Base-by-base conservation (phyloP, 352 stramenopile species). In the Pythium biforme region DNA sequence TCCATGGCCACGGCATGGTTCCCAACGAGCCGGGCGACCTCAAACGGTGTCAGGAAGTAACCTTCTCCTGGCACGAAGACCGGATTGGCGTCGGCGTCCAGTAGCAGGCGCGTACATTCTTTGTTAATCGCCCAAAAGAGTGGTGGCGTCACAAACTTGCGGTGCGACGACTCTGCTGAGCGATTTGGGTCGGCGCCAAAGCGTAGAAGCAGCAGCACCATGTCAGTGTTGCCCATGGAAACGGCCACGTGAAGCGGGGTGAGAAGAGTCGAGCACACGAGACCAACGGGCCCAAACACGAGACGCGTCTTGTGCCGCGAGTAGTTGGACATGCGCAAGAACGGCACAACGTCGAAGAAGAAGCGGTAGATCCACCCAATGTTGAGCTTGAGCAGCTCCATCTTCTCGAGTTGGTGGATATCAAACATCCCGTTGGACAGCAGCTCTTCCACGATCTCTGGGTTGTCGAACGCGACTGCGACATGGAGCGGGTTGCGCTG, bases 401-500 rank as follows among this genome's bases (percentile, higher is more conserved):
- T 81, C 62, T 92, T 92, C 33, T 94, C 85, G 6, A 81, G 49
- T 33, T 83, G 68, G 25, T 90, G 73, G 17, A 90, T 75, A 48
- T 94, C 83, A 59, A 94, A 94, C 48, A 74, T 62, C 1, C 66
- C 73, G 39, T 79, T 73, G 22, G 70, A 62, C 20, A 94, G 65
- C 50, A 94, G 53, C 49, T 83, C 76, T n/a, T 80, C 68, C 19
- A 90, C 81, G 55, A 90, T 69, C 19, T 88, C 75, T 0, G 77
- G 57, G 26, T 89, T 81, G 55, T 89, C 82, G 54, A 89, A 92
- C 20, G 85, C 73, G 11, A 92, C 69, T 0, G 85, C 85, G 5
- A 90, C 80, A 22, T 94, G 85, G 33, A 94, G 71, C 2, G 85
- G 85, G 37, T 94, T 94, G 11, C 78, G 81, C 26, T 83, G 81